Evolutionary conservation across 2,329 filamentous ascomycete species (phyloP), one percentile per base, ranked within the genome.

Genomic region (Botrytis porri): DNA sequence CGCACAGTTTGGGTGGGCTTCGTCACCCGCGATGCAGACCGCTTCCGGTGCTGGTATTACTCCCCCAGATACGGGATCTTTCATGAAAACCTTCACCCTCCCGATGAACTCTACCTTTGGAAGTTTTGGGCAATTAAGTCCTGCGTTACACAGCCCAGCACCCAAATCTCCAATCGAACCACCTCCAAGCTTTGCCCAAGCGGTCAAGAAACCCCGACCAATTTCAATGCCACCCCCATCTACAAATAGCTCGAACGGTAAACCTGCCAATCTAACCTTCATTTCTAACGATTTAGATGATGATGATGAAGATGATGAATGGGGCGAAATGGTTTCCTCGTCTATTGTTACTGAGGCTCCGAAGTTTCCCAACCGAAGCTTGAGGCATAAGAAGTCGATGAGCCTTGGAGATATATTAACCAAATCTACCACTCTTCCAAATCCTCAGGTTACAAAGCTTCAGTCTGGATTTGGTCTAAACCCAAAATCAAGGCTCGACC

Each of bases 261-360:
- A 61, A 57, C 51, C 70, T 29, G 41, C 67, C 5, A 63, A 62
- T n/a, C 37, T 51, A 25, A 6, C 43, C 35, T 45, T 29, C 29
- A 25, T 71, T 59, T 74, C 29, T 37, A 43, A 43, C 35, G n/a
- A 41, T 39, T 41, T 18, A 29, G 48, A 59, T 35, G 18, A 61
- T 39, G 71, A 74, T 16, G 78, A 80, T 39, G 79, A 78, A 8
- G 78, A 80, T 63, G 81, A 82, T 71, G 81, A 81, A 64, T 83
- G 81, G 81, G 81, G 81, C 10, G 81, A 83, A 71, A 82, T 83
- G 81, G 77, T 82, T 25, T 78, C 80, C 43, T 82, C 81, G 1
- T 80, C 81, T 35, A 73, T 75, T 20, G 64, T 72, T 37, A 72
- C 74, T n/a, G 41, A 73, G 20, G 72, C 78, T 39, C 39, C 69